A percentile compares a stretch with the other conserved stretches of the same genome.
Evolutionary conservation across 176 grass and related monocot genomes (phyloP).

Genomic region (Cenchrus americanus): DNA sequence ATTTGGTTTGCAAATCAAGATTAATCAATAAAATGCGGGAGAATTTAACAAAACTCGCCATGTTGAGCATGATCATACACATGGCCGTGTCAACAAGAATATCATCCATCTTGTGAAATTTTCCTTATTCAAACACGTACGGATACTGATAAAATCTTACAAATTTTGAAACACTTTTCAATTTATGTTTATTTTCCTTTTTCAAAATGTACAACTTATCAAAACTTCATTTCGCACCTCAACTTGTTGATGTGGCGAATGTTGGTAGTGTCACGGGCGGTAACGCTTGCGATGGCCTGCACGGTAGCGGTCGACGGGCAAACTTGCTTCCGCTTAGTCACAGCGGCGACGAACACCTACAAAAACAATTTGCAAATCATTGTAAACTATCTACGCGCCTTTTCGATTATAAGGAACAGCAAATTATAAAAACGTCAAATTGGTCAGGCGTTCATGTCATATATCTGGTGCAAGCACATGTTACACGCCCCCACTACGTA

Average conservation of each 20-base stretch:
- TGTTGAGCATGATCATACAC: too few species aligned
- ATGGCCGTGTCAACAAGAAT: too few species aligned
- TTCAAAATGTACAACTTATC: neutral
- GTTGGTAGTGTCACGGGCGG: constrained; percentile 33
- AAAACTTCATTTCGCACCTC: constrained; percentile 35
- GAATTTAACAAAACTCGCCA: neutral
- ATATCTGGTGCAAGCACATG: neutral
- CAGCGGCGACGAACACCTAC: constrained; percentile 75
- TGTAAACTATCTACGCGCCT: neutral
- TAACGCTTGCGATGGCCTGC: neutral
- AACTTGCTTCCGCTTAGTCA: constrained; percentile 81
- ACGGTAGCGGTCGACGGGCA: constrained; percentile 55
- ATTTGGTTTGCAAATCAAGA: neutral
- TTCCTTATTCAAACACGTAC: too few species aligned
- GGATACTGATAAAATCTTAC: too few species aligned
- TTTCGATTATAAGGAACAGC: neutral
- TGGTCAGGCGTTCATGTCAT: neutral
- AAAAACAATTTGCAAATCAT: neutral
- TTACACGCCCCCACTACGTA: constrained; percentile 8
- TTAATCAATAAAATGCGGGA: too few species aligned
- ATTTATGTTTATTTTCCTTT: too few species aligned
- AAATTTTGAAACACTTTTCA: too few species aligned
- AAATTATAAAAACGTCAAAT: neutral
- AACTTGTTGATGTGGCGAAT: constrained; percentile 63
- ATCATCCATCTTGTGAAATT: too few species aligned